Evolutionary conservation across 208 protist genomes (phyloP).

Genomic region (Trypanosoma vivax): DNA sequence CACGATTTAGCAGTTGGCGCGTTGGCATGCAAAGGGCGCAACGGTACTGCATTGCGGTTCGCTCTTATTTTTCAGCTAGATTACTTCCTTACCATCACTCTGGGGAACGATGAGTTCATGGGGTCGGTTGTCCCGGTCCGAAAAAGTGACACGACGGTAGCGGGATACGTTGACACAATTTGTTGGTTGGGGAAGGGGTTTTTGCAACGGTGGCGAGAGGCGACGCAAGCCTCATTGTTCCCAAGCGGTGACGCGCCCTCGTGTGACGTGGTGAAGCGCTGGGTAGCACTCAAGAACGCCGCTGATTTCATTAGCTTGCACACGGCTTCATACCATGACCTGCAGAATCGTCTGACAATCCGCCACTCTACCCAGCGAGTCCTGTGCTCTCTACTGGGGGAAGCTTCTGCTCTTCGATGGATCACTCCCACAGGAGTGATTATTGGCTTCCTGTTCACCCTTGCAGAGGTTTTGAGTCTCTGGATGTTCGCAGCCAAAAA

Average conservation of each 20-base stretch:
- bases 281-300: constrained; percentile 19
- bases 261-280: constrained; percentile 10
- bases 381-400: constrained; percentile 15
- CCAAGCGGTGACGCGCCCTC: not conserved
- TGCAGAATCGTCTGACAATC: constrained; percentile 9
- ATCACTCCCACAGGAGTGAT: constrained; percentile 14
- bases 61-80: constrained; percentile 28
- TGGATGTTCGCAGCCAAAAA: too few species aligned
- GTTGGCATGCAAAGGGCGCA: constrained; percentile 5
- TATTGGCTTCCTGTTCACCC: constrained; percentile 10
- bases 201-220: constrained; percentile 14
- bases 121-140: constrained; percentile 1
- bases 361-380: constrained; percentile 4
- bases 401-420: constrained; percentile 11
- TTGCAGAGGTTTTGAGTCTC: constrained; percentile 12
- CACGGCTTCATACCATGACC: constrained; percentile 10
- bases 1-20: constrained; percentile 21
- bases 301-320: constrained; percentile 27
- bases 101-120: constrained; percentile 23
- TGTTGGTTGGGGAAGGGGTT: constrained; percentile 5
- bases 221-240: not conserved
- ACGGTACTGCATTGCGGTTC: constrained; percentile 12
- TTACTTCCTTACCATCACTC: constrained; percentile 19
- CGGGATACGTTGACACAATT: constrained; percentile 6
- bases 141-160: constrained; percentile 6